Base-by-base conservation (phyloP, 495 filamentous ascomycete genomes). In the Trichocladium antarcticum region DNA sequence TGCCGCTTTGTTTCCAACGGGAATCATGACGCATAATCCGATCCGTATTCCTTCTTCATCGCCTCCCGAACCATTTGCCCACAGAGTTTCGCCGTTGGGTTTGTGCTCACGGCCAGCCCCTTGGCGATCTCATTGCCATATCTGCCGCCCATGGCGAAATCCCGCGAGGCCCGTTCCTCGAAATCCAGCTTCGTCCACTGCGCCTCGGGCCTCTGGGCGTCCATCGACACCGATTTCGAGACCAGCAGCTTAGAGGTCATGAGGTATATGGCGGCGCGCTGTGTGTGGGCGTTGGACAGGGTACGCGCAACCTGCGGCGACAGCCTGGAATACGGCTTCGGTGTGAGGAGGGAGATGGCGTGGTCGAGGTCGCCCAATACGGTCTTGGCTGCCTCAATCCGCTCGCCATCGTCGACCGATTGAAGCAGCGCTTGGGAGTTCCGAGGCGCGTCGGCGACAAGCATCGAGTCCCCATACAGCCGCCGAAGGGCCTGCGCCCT, bases 61-160 rank as follows among this genome's bases (percentile, higher is more conserved):
- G 85, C 86, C 69, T 90, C 83, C 64, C 79, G 81, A 10, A 95
- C 86, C 70, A 95, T 92, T 24, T 78, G 77, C 12, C 87, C 88
- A 67, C 88, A 95, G 59, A 93, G 73, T 72, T 89, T 93, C 21
- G 87, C 87, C 55, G 85, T 85, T 28, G 88, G 88, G 72, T 94
- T 95, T 36, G 81, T 85, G 65, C 75, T 74, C 38, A 92, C 87
- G 2, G 83, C 81, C 67, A 93, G 66, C 37, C 76, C 78, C 67
- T 81, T 81, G 11, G 81, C 87, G 49, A 89, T 74, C 52, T 82
- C 79, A 64, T 85, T 87, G 14, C 87, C 88, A 64, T 83, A 93
- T 56, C 77, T 63, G 1, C 84, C 87, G 0, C 83, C 87, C 51
- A 80, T 62, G 42, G 78, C 81, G 64, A 94, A 90, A 56, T 87